Base-by-base conservation (phyloP, 2,329 filamentous ascomycete species). In the Pseudofabraea citricarpa region DNA sequence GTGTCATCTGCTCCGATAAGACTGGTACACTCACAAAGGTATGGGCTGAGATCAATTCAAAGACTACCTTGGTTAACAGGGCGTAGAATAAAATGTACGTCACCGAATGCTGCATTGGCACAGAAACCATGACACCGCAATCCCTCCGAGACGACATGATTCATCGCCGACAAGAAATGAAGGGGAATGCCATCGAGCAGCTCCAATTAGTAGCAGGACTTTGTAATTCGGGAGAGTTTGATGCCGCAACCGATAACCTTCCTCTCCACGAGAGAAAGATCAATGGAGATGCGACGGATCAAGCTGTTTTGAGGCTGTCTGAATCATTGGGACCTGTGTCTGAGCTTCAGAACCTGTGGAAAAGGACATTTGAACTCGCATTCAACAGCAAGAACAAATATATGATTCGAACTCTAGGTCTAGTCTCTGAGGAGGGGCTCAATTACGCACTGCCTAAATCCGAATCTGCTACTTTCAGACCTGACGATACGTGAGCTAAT, bases 341-440 rank as follows among this genome's bases (percentile, higher is more conserved):
- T 1, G 74, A 83, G 40, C 65, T 85, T 5, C 75, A 81, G 6
- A 69, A 71, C 12, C 69, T 73, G 49, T 89, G 83, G 83, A 74
- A 74, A 40, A 81, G 76, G 41, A 73, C 76, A 2, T 89, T 81
- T 53, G 79, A 85, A 42, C 68, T 87, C 21, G 77, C 83, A 0
- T 90, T 90, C 62, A 90, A 90, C 66, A 87, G 83, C 65, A 87
- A 87, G 69, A 90, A 89, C 66, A 90, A 90, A 63, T 90, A 81
- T 59, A 90, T 89, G 79, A 76, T 90, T 43, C 73, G 79, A 24
- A 74, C 81, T 1, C 75, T 83, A 38, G 69, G 69, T 2, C 52
- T 74, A 29, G 63, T 62, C 2, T 58, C 65, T 22, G 58, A 61
- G n/a, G 61, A 66, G 27, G 65, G 64, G 13, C 52, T 70, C 24